Evolutionary conservation across 2,329 filamentous ascomycete species (phyloP), one percentile per base, ranked within the genome.

Genomic region (Ramichloridium luteum): DNA sequence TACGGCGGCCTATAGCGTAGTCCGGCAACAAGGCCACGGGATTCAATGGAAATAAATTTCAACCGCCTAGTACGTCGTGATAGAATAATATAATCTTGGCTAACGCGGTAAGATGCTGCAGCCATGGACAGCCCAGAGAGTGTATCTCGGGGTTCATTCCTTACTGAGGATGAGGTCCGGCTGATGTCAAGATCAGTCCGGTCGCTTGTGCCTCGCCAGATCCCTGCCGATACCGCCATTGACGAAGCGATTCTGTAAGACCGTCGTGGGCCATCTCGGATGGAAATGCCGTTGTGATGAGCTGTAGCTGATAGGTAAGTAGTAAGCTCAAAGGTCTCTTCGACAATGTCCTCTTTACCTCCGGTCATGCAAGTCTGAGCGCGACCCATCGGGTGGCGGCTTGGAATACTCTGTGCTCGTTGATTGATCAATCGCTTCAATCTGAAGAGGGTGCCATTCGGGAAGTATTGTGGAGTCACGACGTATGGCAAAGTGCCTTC

Each of bases 361-460:
- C 34, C 39, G 30, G 30, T 25, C 32, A 29, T 17, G 25, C 37
- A 9, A 31, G 29, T 2, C 36, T 55, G 13, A 44, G 28, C 26
- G 45, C 50, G 20, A 48, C 54, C 11, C 61, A 65, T 41, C 52
- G 60, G 30, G 61, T 62, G 4, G 60, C 60, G 26, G 61, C 62
- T 23, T 64, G 58, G 41, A 66, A 66, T 42, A 50, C 61, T 4
- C 36, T 66, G 8, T 65, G 61, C 39, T 56, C 58, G 5, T 44
- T 64, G 22, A 51, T 65, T 20, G 58, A 64, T 32, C 50, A 51
- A 34, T 58, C 53, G 29, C 44, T 54, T 29, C 45, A 49, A 23
- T 58, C 54, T 1, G 32, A 46, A 1, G 28, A 46, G 5, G 40
- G 47, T 2, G 38, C 48, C 26, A 47, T 54, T 6, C 45, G 45